Conservation (phyloP, 352 stramenopile genomes). For the Phytophthora meadii region DNA sequence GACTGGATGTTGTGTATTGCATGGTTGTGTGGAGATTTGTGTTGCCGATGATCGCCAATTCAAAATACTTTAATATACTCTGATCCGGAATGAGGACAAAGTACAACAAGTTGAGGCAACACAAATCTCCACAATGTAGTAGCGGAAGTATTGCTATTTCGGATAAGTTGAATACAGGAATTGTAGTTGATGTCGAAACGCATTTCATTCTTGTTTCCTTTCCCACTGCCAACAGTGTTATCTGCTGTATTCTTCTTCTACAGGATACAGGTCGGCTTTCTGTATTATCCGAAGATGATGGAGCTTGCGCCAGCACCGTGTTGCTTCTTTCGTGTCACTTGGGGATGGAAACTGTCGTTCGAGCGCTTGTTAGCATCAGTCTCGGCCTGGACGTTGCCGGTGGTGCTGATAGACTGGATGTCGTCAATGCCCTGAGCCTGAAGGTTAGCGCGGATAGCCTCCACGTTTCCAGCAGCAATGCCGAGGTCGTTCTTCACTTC, state of each 20-base stretch:
- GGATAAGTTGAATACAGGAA: background rate
- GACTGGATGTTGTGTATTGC: slow-evolving; percentile 20
- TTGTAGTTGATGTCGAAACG: slow-evolving; percentile 1
- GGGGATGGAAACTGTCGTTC: slow-evolving; percentile 55
- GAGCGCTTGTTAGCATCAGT: slow-evolving; percentile 64
- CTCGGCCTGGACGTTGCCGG: slow-evolving; percentile 56
- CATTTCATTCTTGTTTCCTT: slow-evolving; percentile 15
- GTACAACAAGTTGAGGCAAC: slow-evolving; percentile 55
- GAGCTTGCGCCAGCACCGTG: slow-evolving; percentile 77
- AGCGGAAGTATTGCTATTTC: no score
- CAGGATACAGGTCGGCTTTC: no score
- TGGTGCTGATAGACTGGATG: slow-evolving; percentile 46
- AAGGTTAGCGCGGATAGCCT: slow-evolving; percentile 81
- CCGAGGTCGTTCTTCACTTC: slow-evolving; percentile 89
- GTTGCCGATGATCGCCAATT: slow-evolving; percentile 63
- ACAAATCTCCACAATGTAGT: slow-evolving; percentile 27
- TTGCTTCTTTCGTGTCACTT: slow-evolving; percentile 80
- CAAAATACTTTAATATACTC: slow-evolving; percentile 89
- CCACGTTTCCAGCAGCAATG: slow-evolving; percentile 69
- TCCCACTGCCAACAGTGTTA: no score
- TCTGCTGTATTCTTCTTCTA: no score
- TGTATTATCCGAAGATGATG: slow-evolving; percentile 80
- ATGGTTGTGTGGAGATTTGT: slow-evolving; percentile 27
- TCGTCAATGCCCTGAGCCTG: slow-evolving; percentile 72
- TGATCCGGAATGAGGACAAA: slow-evolving; percentile 74